phyloP scores from a whole-genome alignment of 345 rosid genomes.

The Salix viminalis region DNA sequence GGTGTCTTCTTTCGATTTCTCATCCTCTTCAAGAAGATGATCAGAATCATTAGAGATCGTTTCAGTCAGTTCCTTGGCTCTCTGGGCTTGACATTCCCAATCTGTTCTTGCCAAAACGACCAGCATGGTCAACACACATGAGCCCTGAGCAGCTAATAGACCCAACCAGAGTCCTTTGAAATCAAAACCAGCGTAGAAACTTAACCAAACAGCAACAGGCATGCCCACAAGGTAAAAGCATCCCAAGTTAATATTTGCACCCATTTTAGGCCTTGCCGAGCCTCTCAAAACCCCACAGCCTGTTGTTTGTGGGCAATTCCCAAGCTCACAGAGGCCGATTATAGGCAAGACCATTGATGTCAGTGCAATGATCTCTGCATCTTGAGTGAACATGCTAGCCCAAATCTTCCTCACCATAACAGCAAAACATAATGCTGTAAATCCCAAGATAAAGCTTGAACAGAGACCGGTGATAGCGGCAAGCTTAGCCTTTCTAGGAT shows the following conservation, averaged over 20 bases:
- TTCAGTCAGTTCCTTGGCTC: slow-evolving; percentile 23
- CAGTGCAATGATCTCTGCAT: slow-evolving; percentile 22
- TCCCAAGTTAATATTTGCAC: slow-evolving; percentile 23
- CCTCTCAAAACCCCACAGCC: slow-evolving; percentile 25
- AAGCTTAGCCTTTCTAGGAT: slow-evolving; percentile 17
- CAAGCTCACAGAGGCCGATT: slow-evolving; percentile 27
- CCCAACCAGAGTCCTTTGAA: slow-evolving; percentile 29
- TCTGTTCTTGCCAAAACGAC: slow-evolving; percentile 9
- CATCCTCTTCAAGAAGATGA: slow-evolving; percentile 10
- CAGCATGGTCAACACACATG: slow-evolving; percentile 23
- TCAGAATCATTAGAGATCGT: not conserved
- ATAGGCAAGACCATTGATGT: slow-evolving; percentile 28
- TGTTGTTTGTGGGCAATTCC: slow-evolving; percentile 28
- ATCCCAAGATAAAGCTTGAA: slow-evolving; percentile 17
- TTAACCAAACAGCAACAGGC: slow-evolving; percentile 25
- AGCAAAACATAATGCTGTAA: slow-evolving; percentile 19
- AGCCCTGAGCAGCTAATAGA: slow-evolving; percentile 23
- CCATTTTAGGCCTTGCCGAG: slow-evolving; percentile 26
- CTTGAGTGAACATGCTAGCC: slow-evolving; percentile 23
- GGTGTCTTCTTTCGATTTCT: not conserved
- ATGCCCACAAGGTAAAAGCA: slow-evolving; percentile 28
- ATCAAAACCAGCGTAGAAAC: slow-evolving; percentile 24
- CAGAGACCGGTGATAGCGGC: slow-evolving; percentile 14
- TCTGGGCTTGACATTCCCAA: slow-evolving; percentile 22
- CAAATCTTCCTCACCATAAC: slow-evolving; percentile 20